Conservation (phyloP, 495 filamentous ascomycete genomes). For the Venustampulla echinocandica region DNA sequence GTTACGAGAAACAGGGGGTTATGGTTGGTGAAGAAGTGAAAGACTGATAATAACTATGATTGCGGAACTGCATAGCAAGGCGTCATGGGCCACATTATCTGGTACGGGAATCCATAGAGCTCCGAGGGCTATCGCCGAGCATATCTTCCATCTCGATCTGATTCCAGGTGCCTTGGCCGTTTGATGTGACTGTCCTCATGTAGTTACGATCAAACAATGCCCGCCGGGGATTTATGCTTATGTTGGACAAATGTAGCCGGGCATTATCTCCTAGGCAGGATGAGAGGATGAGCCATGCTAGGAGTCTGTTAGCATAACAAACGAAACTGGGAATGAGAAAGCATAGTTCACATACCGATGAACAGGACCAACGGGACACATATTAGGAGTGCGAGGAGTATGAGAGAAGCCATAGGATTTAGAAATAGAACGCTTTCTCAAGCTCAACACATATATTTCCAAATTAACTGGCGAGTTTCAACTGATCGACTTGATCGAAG, state of each 20-base stretch:
- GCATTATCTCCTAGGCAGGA: conserved; percentile 51
- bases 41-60: background rate
- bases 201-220: conserved; percentile 47
- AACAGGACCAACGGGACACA: conserved; percentile 39
- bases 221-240: conserved; percentile 27
- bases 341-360: conserved; percentile 30
- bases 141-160: conserved; percentile 57
- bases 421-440: no score
- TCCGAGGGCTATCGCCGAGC: conserved; percentile 32
- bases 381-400: conserved; percentile 42
- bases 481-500: no score
- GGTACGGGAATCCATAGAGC: conserved; percentile 12
- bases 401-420: conserved; percentile 43
- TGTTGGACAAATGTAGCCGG: conserved; percentile 33
- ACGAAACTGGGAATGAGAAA: background rate
- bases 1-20: background rate
- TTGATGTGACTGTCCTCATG: conserved; percentile 44
- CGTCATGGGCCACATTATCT: background rate
- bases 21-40: background rate
- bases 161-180: conserved; percentile 48
- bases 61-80: conserved; percentile 2
- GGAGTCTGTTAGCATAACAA: conserved; percentile 5
- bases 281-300: conserved; percentile 49
- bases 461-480: no score
- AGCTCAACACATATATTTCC: no score